phyloP scores from a whole-genome alignment of 164 flowering plant genomes.

The Macadamia integrifolia region DNA sequence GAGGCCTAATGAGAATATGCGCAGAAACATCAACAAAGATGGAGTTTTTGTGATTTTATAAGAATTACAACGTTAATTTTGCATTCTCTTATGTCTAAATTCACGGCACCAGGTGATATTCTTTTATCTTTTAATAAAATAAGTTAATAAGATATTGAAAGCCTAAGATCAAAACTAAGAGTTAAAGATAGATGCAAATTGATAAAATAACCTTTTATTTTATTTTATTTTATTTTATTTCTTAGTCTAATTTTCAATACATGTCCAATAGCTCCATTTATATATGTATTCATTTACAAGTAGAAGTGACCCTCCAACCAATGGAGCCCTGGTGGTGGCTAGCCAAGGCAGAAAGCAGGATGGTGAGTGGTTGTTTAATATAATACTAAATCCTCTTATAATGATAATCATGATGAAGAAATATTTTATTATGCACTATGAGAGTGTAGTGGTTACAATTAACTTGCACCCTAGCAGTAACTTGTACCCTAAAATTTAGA shows the following conservation, averaged over 20 bases:
- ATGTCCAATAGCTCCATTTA: neutral
- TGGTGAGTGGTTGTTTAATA: slow-evolving; percentile 2
- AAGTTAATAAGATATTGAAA: neutral
- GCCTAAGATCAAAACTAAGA: neutral
- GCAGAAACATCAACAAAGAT: too few relatives aligned
- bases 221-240: too few relatives aligned
- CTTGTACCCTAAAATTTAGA: too few relatives aligned
- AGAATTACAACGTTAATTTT: too few relatives aligned
- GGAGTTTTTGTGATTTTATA: too few relatives aligned
- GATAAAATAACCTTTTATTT: neutral
- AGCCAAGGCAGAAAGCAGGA: neutral
- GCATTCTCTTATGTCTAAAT: too few relatives aligned
- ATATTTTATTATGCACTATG: too few relatives aligned
- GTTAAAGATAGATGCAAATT: neutral
- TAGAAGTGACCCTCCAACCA: neutral
- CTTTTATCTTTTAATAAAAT: neutral
- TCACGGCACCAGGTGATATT: too few relatives aligned
- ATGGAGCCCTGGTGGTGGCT: neutral
- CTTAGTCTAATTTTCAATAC: neutral
- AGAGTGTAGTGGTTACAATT: too few relatives aligned
- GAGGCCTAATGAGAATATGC: too few relatives aligned
- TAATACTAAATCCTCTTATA: neutral
- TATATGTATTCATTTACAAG: neutral
- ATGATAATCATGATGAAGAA: too few relatives aligned
- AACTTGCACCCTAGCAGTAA: too few relatives aligned